These are phyloP conservation scores for Saccharomyces uvarum DNA, from an alignment of 1,139 yeast species.

Conservation along the genomic window DNA sequence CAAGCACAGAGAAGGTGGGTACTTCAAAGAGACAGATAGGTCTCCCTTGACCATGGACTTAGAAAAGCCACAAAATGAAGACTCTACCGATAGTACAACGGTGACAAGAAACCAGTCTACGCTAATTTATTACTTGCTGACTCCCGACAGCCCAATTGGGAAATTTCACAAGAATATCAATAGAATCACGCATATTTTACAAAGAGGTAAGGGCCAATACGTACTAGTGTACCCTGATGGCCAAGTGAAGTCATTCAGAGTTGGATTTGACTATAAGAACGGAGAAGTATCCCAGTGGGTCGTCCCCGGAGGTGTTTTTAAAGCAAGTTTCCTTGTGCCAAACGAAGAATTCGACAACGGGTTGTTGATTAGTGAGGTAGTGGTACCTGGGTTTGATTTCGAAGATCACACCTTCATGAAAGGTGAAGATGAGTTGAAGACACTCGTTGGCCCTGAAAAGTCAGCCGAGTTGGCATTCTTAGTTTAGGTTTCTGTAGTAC, in stretches of 20 bases:
- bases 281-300: conserved; percentile 49
- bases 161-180: conserved; percentile 41
- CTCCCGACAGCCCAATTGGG: conserved; percentile 42
- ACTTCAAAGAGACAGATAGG: conserved; percentile 44
- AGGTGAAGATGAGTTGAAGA: conserved; percentile 28
- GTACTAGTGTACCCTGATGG: conserved; percentile 44
- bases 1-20: conserved; percentile 45
- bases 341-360: conserved; percentile 35
- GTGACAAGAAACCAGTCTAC: conserved; percentile 36
- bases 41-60: conserved; percentile 36
- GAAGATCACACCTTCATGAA: conserved; percentile 41
- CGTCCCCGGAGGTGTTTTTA: conserved; percentile 48
- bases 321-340: conserved; percentile 41
- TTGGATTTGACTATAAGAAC: conserved; percentile 38
- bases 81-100: background rate
- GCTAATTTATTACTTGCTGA: conserved; percentile 41
- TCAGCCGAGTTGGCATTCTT: conserved; percentile 32
- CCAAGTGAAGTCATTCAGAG: conserved; percentile 38
- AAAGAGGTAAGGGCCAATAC: conserved; percentile 44
- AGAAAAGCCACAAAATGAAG: conserved; percentile 27
- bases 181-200: conserved; percentile 44
- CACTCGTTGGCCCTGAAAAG: conserved; percentile 34
- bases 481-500: conserved; percentile 6
- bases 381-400: conserved; percentile 48
- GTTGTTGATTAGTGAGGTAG: conserved; percentile 44